Evolutionary conservation across 345 rosid genomes (phyloP), one percentile per base, ranked within the genome.

Genomic region (Gynandropsis gynandra): DNA sequence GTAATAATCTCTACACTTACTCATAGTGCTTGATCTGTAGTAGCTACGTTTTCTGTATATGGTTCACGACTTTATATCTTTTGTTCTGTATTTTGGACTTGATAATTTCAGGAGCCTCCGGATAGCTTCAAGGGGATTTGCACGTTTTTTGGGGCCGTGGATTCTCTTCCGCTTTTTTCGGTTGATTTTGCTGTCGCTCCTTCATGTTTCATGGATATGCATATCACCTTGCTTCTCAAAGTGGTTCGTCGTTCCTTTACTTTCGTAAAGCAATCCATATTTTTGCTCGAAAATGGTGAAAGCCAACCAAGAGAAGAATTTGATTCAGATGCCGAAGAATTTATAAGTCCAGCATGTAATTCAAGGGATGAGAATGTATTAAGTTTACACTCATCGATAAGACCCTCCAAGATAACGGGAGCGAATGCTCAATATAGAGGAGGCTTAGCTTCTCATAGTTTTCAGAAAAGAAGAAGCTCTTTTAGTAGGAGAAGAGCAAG

Each of bases 381-480:
- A 16, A 52, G 61, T 51, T 54, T 61, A 50, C 77, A 68, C 49
- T 78, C 78, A 16, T 73, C 83, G 34, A 55, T 63, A 55, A 73
- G 79, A 59, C 69, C 70, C 39, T 75, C 78, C 21, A 87, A 71
- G 64, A 19, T 77, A 60, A 64, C 70, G 14, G 75, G 65, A 21
- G 73, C 81, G 35, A 75, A 59, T 56, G 46, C 35, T 42, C 89
- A 70, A 36, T 54, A 63, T 62, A 80, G 76, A 64, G 56, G 60
- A 72, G 66, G 67, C 33, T 15, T 74, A 47, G 80, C 70, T 62
- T 74, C 82, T 42, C 80, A 83, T 12, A 70, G 87, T 52, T 63
- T 85, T 45, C 90, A 66, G 50, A 87, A 78, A 77, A 74, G 85
- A 58, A 76, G 95, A 68, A 93, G 94, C 50, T 78, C 92, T 0